These are phyloP conservation scores for Nannochloris sp. DNA, from an alignment of 139 green algal species.

Conservation along the genomic window DNA sequence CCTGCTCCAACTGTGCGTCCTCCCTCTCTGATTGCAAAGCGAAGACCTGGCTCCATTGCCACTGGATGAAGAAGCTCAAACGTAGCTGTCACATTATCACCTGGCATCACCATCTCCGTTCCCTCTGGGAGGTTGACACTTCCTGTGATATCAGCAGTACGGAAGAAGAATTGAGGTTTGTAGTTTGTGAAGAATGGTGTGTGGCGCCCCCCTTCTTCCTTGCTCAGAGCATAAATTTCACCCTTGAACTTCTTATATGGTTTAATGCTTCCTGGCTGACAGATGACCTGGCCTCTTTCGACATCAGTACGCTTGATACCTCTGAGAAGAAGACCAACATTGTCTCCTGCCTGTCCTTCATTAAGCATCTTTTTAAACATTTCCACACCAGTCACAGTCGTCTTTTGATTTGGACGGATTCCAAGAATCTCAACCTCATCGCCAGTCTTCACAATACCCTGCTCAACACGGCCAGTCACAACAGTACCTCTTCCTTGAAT, in stretches of 20 bases:
- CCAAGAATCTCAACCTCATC: constrained; percentile 94
- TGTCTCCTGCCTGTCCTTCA: constrained; percentile 91
- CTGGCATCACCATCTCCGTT: constrained; percentile 96
- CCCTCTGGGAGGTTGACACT: constrained; percentile 72
- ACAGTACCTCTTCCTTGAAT: constrained; percentile 94
- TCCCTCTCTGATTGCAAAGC: constrained; percentile 94
- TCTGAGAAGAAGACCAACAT: constrained; percentile 91
- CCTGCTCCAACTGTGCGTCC: constrained; percentile 91
- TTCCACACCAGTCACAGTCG: constrained; percentile 88
- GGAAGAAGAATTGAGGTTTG: constrained; percentile 95
- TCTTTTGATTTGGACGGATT: constrained; percentile 67
- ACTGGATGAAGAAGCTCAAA: constrained; percentile 79
- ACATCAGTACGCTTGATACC: constrained; percentile 94
- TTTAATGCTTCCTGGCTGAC: constrained; percentile 80
- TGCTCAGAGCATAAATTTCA: constrained; percentile 92
- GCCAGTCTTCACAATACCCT: constrained; percentile 84
- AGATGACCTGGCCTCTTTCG: constrained; percentile 77
- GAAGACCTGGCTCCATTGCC: constrained; percentile 74
- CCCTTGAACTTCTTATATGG: constrained; percentile 64
- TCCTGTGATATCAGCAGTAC: constrained; percentile 91
- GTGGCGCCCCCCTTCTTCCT: constrained; percentile 97
- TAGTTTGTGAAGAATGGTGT: constrained; percentile 98
- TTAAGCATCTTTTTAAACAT: constrained; percentile 98
- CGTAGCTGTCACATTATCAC: constrained; percentile 83
- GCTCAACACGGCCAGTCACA: constrained; percentile 87